These are phyloP conservation scores for Picocystis salinarum DNA, from an alignment of 139 green algal species.

Conservation along the genomic window DNA sequence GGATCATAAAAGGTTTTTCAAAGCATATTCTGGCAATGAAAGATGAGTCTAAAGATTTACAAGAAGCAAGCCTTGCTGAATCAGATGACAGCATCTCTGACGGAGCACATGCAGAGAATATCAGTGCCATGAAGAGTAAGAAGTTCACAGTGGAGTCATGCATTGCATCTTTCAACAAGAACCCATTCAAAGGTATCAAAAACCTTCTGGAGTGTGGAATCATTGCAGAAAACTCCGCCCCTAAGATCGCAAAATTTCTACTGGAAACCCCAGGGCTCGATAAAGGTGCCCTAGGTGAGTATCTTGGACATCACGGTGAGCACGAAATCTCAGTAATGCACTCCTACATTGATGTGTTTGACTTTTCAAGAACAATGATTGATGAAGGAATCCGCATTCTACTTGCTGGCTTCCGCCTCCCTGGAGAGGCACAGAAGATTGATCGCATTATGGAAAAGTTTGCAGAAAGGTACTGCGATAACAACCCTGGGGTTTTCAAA, in stretches of 20 bases:
- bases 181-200: slow-evolving; percentile 23
- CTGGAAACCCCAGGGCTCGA: slow-evolving; percentile 39
- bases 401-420: slow-evolving; percentile 45
- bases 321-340: slow-evolving; percentile 46
- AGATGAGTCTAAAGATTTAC: too few relatives aligned
- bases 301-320: slow-evolving; percentile 56
- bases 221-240: slow-evolving; percentile 3
- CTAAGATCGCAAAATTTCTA: slow-evolving; percentile 43
- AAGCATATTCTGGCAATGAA: too few relatives aligned
- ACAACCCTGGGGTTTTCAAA: slow-evolving; percentile 47
- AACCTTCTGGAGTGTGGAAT: slow-evolving; percentile 14
- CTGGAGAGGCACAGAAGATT: slow-evolving; percentile 67
- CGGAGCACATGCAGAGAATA: slow-evolving; percentile 27
- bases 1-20: too few relatives aligned
- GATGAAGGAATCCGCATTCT: slow-evolving; percentile 49
- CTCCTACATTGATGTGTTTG: slow-evolving; percentile 31
- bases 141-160: slow-evolving; percentile 43
- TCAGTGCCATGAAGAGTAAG: slow-evolving; percentile 41
- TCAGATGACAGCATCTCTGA: slow-evolving; percentile 9
- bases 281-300: slow-evolving; percentile 49
- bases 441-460: slow-evolving; percentile 87
- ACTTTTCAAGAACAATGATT: slow-evolving; percentile 28
- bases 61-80: slow-evolving; percentile 54
- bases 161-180: slow-evolving; percentile 58
- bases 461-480: slow-evolving; percentile 40